Percentiles rank a stretch among this genome's conserved stretches.
phyloP scores from a whole-genome alignment of 163 green algal genomes.

The Scenedesmus sp. region DNA sequence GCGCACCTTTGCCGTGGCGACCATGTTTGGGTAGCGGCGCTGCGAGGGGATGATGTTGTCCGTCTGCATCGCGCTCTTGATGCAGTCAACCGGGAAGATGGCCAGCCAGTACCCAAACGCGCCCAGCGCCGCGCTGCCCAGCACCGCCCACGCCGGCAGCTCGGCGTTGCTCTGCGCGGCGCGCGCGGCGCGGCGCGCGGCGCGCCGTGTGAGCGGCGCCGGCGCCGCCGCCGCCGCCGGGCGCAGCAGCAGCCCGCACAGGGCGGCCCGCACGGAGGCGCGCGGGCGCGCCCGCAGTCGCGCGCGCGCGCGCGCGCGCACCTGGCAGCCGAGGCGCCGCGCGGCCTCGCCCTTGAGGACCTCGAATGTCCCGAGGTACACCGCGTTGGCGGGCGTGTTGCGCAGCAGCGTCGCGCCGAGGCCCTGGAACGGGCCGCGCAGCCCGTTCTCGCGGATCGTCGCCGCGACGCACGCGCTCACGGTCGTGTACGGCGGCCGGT shows the following conservation, averaged over 20 bases:
- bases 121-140: slow-evolving; percentile 68
- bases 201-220: too few relatives aligned
- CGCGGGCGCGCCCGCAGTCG: too few relatives aligned
- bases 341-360: slow-evolving; percentile 82
- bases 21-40: slow-evolving; percentile 81
- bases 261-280: neutral
- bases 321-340: slow-evolving; percentile 40
- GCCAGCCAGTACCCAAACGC: slow-evolving; percentile 91
- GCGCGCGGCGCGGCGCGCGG: too few relatives aligned
- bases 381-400: slow-evolving; percentile 92
- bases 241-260: neutral
- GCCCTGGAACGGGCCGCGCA: slow-evolving; percentile 87
- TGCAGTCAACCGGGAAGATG: slow-evolving; percentile 94
- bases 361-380: slow-evolving; percentile 96
- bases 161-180: slow-evolving; percentile 46
- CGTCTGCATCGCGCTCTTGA: slow-evolving; percentile 95
- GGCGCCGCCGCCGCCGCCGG: too few relatives aligned
- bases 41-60: slow-evolving; percentile 82
- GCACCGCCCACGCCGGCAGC: slow-evolving; percentile 55
- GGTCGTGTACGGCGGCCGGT: slow-evolving; percentile 88
- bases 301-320: too few relatives aligned
- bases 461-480: slow-evolving; percentile 75
- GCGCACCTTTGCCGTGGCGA: slow-evolving; percentile 54
- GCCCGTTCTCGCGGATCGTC: slow-evolving; percentile 78
- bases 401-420: slow-evolving; percentile 84